These are phyloP conservation scores for Helichrysum umbraculigerum DNA, from an alignment of 129 eudicot species.

Conservation along the genomic window DNA sequence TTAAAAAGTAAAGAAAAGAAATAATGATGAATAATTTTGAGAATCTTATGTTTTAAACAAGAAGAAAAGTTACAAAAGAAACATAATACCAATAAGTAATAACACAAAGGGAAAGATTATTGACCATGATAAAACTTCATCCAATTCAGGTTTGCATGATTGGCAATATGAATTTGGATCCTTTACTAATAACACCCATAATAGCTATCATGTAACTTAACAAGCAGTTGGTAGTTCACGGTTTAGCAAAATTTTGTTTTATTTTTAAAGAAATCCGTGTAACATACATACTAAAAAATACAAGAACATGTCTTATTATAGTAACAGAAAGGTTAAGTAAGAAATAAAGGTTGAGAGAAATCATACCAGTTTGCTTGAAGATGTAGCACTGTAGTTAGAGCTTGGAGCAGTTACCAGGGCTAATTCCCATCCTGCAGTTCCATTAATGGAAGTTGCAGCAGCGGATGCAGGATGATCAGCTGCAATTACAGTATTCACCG, in stretches of 20 bases:
- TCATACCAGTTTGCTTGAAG: slow-evolving; percentile 68
- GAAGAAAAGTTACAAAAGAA: too few species aligned
- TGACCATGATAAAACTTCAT: too few species aligned
- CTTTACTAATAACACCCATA: too few species aligned
- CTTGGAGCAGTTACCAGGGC: slow-evolving; percentile 89
- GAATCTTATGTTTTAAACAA: too few species aligned
- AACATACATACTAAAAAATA: not conserved
- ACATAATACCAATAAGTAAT: too few species aligned
- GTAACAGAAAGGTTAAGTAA: not conserved
- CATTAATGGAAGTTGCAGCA: slow-evolving; percentile 50
- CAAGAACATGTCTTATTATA: not conserved
- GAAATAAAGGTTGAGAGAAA: not conserved
- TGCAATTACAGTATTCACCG: slow-evolving; percentile 21
- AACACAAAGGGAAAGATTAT: too few species aligned
- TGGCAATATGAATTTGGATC: too few species aligned
- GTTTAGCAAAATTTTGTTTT: not conserved
- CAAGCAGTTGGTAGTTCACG: not conserved
- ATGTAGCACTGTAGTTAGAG: slow-evolving; percentile 58
- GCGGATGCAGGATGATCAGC: slow-evolving; percentile 47
- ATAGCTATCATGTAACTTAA: too few species aligned
- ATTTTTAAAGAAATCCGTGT: not conserved
- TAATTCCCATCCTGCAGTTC: slow-evolving; percentile 86
- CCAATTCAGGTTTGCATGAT: too few species aligned
- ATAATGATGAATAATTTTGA: too few species aligned
- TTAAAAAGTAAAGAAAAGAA: too few species aligned